These are phyloP conservation scores for Cryptococcus amylolentus DNA, from an alignment of 1,284 basidiomycete genomes.

Conservation along the genomic window DNA sequence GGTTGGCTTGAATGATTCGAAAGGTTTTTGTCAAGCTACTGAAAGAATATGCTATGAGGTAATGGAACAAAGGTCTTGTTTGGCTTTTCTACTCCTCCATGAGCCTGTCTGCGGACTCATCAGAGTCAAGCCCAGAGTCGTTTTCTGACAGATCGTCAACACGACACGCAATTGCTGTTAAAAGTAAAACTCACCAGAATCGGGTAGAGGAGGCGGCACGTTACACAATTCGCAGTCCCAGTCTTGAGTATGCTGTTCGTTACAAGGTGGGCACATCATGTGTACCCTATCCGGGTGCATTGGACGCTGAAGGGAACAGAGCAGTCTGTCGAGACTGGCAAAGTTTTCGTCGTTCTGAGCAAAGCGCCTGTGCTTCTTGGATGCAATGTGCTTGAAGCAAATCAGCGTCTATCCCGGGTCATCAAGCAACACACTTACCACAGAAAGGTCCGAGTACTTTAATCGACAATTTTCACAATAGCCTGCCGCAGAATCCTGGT, in stretches of 20 bases:
- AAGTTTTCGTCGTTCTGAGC: constrained; percentile 80
- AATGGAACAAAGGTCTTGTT: too few species aligned
- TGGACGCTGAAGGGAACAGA: constrained; percentile 68
- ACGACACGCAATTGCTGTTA: too few species aligned
- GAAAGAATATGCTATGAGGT: too few species aligned
- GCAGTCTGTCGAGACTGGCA: constrained; percentile 71
- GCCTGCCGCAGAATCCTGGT: constrained; percentile 73
- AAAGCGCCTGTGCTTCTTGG: constrained; percentile 79
- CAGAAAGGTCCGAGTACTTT: constrained; percentile 84
- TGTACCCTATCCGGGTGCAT: constrained; percentile 47
- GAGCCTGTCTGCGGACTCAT: too few species aligned
- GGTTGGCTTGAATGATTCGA: too few species aligned
- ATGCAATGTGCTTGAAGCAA: constrained; percentile 65
- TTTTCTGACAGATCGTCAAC: too few species aligned
- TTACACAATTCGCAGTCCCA: constrained; percentile 2
- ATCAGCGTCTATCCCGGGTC: not conserved
- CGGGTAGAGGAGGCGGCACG: too few species aligned
- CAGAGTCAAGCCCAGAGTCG: too few species aligned
- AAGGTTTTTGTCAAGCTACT: too few species aligned
- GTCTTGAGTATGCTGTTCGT: constrained; percentile 6
- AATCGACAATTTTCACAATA: constrained; percentile 96
- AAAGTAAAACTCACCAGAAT: too few species aligned
- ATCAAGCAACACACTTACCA: constrained; percentile 55
- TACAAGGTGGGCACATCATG: constrained; percentile 8
- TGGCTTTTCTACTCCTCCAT: too few species aligned